phyloP scores from a whole-genome alignment of 2,329 filamentous ascomycete species.

The Dothistroma pini region DNA sequence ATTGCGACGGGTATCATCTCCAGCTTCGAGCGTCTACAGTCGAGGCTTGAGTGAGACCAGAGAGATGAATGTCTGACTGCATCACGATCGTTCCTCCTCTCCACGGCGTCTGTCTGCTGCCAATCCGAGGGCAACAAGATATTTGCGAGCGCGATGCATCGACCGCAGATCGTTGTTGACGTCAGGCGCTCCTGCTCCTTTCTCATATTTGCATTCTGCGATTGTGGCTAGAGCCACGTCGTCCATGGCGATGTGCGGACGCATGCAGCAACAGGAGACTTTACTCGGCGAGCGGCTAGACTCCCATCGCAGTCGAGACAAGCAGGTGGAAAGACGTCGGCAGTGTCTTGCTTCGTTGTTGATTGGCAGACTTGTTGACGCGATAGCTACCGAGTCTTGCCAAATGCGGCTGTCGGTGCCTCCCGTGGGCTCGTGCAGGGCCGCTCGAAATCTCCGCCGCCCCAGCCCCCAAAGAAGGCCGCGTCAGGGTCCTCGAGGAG shows the following conservation, averaged over 20 bases:
- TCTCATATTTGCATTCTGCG: neutral
- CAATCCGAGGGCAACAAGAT: too few species aligned
- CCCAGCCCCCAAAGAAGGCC: neutral
- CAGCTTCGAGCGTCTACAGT: neutral
- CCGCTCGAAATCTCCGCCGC: slow-evolving; percentile 4
- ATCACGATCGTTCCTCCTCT: neutral
- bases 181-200: neutral
- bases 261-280: neutral
- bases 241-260: neutral
- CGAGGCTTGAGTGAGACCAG: neutral
- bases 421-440: neutral
- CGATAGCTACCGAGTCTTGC: neutral
- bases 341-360: neutral
- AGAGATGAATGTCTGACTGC: neutral
- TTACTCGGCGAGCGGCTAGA: neutral
- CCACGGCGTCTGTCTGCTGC: too few species aligned
- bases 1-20: neutral
- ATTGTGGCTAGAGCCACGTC: neutral
- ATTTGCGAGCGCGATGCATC: too few species aligned
- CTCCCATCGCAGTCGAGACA: neutral
- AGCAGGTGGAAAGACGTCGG: neutral
- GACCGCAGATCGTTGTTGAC: neutral
- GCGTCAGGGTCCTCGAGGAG: slow-evolving; percentile 6
- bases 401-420: neutral
- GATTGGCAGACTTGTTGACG: neutral